Conservation (phyloP, 2,329 filamentous ascomycete species). For the Juglanconis oblonga region DNA sequence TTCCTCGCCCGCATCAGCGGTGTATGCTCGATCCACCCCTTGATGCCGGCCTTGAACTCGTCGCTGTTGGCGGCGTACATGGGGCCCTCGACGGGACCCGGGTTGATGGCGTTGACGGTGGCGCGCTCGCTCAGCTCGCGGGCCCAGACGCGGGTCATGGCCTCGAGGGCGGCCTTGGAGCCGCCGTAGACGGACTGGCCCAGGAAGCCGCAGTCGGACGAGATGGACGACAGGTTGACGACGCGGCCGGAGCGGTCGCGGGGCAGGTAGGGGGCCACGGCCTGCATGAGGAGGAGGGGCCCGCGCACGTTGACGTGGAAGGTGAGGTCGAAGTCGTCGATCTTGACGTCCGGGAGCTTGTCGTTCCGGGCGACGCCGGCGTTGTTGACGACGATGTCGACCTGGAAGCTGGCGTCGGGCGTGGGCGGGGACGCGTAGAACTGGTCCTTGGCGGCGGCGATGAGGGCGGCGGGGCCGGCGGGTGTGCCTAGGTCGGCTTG, state of each 20-base stretch:
- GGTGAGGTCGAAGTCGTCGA: constrained; percentile 65
- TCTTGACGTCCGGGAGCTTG: constrained; percentile 57
- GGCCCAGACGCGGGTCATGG: constrained; percentile 58
- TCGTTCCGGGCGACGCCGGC: constrained; percentile 71
- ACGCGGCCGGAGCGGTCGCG: constrained; percentile 60
- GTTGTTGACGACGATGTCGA: constrained; percentile 88
- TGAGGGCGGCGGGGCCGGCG: constrained; percentile 56
- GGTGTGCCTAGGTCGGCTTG: constrained; percentile 70
- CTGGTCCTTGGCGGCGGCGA: constrained; percentile 56
- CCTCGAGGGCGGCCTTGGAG: constrained; percentile 57
- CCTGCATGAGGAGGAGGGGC: constrained; percentile 74
- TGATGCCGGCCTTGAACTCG: constrained; percentile 41
- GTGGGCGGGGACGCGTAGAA: constrained; percentile 46
- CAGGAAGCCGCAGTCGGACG: constrained; percentile 50
- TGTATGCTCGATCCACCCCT: constrained; percentile 45
- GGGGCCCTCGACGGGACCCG: constrained; percentile 51
- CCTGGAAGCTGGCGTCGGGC: constrained; percentile 50
- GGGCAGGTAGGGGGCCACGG: constrained; percentile 66
- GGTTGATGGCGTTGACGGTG: constrained; percentile 58
- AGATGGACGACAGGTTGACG: constrained; percentile 55
- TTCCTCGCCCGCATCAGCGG: constrained; percentile 62
- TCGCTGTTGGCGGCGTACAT: constrained; percentile 46
- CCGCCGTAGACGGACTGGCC: constrained; percentile 57
- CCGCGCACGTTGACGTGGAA: constrained; percentile 82
- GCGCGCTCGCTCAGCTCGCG: constrained; percentile 51